A percentile compares a stretch with the other conserved stretches of the same genome.
Evolutionary conservation across 768 basidiomycete genomes (phyloP).

Genomic region (Phaeolepiota aurea): DNA sequence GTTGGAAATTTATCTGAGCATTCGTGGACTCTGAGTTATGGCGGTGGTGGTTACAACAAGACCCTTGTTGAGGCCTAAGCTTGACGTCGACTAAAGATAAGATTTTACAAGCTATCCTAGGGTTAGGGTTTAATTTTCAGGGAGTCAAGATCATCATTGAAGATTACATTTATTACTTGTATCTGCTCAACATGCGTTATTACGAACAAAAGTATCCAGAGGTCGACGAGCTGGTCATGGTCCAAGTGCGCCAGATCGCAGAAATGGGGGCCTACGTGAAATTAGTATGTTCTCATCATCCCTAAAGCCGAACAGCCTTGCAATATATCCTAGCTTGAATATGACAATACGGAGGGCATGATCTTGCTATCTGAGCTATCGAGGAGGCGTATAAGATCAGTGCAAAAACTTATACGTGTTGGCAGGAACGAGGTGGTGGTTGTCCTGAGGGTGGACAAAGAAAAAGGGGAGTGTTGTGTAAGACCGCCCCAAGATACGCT

Average conservation of each 20-base stretch:
- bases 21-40: too few relatives aligned
- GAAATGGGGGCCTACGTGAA: constrained; percentile 99
- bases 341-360: constrained; percentile 99
- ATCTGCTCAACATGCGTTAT: constrained; percentile 70
- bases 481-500: not conserved
- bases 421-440: constrained; percentile 98
- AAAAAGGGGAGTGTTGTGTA: constrained; percentile 70
- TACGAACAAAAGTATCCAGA: constrained; percentile 92
- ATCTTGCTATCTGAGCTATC: constrained; percentile 98
- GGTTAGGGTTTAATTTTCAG: too few relatives aligned
- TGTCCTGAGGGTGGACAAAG: constrained; percentile 95
- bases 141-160: too few relatives aligned
- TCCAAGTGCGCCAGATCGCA: constrained; percentile 97
- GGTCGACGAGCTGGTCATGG: constrained; percentile 98
- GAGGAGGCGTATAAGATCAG: constrained; percentile 89
- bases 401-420: constrained; percentile 96
- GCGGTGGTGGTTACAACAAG: too few relatives aligned
- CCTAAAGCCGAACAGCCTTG: not conserved
- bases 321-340: constrained; percentile 65
- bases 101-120: too few relatives aligned
- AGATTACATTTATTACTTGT: too few relatives aligned
- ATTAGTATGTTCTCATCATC: constrained; percentile 56
- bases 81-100: too few relatives aligned
- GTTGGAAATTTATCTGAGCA: too few relatives aligned
- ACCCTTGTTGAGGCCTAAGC: too few relatives aligned